These are phyloP conservation scores for Paraglomus occultum DNA, from an alignment of 192 early-diverging fungal genomes.

Conservation along the genomic window DNA sequence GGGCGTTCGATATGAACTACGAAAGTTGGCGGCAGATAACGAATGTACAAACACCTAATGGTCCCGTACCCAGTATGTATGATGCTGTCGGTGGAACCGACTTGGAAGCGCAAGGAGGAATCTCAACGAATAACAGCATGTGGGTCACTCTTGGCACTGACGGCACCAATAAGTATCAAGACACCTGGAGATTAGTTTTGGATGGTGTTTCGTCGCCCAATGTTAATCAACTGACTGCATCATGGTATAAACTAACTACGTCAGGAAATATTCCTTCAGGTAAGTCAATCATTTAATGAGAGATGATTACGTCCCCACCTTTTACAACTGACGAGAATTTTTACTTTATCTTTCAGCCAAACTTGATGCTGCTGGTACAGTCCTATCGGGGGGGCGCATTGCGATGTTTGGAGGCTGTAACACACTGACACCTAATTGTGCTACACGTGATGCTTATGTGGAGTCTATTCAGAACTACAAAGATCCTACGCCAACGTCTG, in stretches of 20 bases:
- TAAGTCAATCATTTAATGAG: no score
- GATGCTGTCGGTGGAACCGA: constrained; percentile 19
- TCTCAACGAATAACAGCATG: background rate
- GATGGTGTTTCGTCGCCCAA: background rate
- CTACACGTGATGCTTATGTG: constrained; percentile 1
- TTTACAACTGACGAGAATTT: no score
- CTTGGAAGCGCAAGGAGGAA: background rate
- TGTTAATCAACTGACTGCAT: background rate
- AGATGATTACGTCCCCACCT: no score
- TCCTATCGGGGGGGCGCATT: background rate
- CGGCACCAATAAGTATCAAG: background rate
- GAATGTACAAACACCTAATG: background rate
- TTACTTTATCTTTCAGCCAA: no score
- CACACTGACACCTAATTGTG: background rate
- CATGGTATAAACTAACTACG: background rate
- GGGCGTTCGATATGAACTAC: constrained; percentile 20
- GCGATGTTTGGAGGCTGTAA: constrained; percentile 18
- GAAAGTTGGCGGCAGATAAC: constrained; percentile 4
- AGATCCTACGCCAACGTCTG: no score
- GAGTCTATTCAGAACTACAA: background rate
- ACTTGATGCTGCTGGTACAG: background rate
- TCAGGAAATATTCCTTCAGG: background rate
- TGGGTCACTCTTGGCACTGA: constrained; percentile 21
- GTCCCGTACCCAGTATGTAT: constrained; percentile 1
- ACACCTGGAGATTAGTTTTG: background rate